Percentiles rank a stretch among this genome's conserved stretches.
These are phyloP conservation scores for Diaporthe caulivora DNA, from an alignment of 2,329 filamentous ascomycete genomes.

Conservation along the genomic window DNA sequence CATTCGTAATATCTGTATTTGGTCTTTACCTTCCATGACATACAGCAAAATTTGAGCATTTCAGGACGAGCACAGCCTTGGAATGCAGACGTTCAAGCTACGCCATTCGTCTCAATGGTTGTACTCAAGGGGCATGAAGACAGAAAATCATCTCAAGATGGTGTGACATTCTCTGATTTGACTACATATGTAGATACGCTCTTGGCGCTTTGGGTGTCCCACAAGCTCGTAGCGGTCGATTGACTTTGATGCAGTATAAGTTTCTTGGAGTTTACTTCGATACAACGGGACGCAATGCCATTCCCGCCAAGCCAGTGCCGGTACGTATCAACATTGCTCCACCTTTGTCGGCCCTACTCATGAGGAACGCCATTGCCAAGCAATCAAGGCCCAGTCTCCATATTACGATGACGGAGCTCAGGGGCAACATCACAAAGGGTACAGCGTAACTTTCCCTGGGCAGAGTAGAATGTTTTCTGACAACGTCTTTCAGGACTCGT, in stretches of 20 bases:
- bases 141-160: neutral
- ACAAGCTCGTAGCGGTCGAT: neutral
- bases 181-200: neutral
- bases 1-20: neutral
- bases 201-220: neutral
- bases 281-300: neutral
- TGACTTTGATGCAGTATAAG: neutral
- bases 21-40: no score
- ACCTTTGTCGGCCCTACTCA: constrained; percentile 13
- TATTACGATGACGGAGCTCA: constrained; percentile 2
- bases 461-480: neutral
- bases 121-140: no score
- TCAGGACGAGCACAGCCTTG: neutral
- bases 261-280: neutral
- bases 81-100: no score
- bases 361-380: neutral
- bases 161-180: neutral
- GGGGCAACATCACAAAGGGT: neutral
- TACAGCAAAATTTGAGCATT: neutral
- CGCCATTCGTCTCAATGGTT: neutral
- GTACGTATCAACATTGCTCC: neutral
- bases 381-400: neutral
- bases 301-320: neutral
- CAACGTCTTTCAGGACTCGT: neutral
- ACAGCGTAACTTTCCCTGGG: neutral